Percentiles rank a stretch among this genome's conserved stretches.
Conservation (phyloP, 2,329 filamentous ascomycete genomes). For the Colletotrichum lentis region DNA sequence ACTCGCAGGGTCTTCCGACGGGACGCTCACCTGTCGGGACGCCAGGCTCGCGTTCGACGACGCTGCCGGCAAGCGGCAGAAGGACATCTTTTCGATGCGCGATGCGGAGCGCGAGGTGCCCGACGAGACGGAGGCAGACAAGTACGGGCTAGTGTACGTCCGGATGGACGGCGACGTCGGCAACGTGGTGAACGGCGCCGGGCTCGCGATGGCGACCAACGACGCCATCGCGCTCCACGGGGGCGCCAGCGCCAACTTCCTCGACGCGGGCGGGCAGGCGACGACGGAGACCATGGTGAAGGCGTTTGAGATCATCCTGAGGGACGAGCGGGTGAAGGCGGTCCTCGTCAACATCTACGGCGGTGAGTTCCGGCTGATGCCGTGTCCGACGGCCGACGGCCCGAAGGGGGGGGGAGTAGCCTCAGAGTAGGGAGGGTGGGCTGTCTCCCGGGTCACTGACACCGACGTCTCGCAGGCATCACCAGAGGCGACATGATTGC, state of each 20-base stretch:
- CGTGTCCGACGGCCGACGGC: background rate
- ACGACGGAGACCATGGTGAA: slow-evolving; percentile 82
- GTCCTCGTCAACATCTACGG: slow-evolving; percentile 67
- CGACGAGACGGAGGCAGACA: slow-evolving; percentile 53
- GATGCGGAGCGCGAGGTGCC: slow-evolving; percentile 47
- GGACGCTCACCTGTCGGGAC: slow-evolving; percentile 46
- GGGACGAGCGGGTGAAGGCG: slow-evolving; percentile 75
- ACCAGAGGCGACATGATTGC: slow-evolving; percentile 62
- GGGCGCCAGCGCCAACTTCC: slow-evolving; percentile 79
- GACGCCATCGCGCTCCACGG: slow-evolving; percentile 76
- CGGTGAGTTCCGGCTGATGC: slow-evolving; percentile 41
- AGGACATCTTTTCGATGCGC: slow-evolving; percentile 49
- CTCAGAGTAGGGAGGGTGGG: no score
- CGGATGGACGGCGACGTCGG: slow-evolving; percentile 72
- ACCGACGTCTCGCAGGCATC: slow-evolving; percentile 48
- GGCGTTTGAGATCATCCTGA: slow-evolving; percentile 76
- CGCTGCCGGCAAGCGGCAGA: slow-evolving; percentile 53
- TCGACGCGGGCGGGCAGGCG: slow-evolving; percentile 90
- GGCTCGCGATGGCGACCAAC: slow-evolving; percentile 89
- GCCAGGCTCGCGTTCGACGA: slow-evolving; percentile 59
- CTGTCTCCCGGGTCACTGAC: slow-evolving; percentile 39
- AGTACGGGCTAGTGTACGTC: slow-evolving; percentile 81
- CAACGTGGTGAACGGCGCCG: slow-evolving; percentile 87
- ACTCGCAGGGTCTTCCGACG: slow-evolving; percentile 44
- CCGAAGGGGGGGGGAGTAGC: no score